Conservation (phyloP, 177 flowering plant genomes). For the Vitis hybrid region DNA sequence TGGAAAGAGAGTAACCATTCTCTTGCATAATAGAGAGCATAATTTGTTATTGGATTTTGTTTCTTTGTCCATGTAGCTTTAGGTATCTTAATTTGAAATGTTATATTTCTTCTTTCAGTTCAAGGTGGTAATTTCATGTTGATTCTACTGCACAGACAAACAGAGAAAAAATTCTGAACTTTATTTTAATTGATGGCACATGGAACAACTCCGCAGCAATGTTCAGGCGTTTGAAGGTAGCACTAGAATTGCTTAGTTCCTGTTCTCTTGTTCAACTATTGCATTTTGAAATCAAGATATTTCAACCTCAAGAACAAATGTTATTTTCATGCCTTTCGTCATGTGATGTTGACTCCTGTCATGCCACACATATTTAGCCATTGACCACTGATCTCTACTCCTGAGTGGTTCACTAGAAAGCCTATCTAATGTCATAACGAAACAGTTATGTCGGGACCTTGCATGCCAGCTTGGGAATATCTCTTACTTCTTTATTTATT, state of each 20-base stretch:
- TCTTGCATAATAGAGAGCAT: background rate
- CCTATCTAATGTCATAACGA: too few species aligned
- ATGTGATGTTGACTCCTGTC: too few species aligned
- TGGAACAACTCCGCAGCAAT: slow-evolving; percentile 97
- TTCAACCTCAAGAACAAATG: background rate
- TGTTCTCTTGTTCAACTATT: background rate
- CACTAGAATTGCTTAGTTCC: background rate
- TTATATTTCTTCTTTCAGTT: slow-evolving; percentile 22
- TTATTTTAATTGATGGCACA: slow-evolving; percentile 90
- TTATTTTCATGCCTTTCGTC: too few species aligned
- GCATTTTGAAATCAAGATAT: slow-evolving; percentile 3
- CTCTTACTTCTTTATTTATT: too few species aligned
- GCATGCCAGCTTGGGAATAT: too few species aligned
- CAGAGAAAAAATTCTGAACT: slow-evolving; percentile 48
- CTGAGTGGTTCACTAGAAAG: too few species aligned
- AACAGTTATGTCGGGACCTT: too few species aligned
- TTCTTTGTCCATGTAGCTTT: slow-evolving; percentile 5
- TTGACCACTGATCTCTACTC: too few species aligned
- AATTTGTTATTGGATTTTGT: background rate
- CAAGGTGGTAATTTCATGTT: slow-evolving; percentile 29
- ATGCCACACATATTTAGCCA: too few species aligned
- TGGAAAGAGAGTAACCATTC: background rate
- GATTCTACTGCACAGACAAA: slow-evolving; percentile 43
- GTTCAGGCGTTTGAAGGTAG: slow-evolving; percentile 92
- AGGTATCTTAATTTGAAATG: slow-evolving; percentile 3